Base-by-base conservation (phyloP, 2,329 filamentous ascomycete genomes). In the Xylariales sp. region DNA sequence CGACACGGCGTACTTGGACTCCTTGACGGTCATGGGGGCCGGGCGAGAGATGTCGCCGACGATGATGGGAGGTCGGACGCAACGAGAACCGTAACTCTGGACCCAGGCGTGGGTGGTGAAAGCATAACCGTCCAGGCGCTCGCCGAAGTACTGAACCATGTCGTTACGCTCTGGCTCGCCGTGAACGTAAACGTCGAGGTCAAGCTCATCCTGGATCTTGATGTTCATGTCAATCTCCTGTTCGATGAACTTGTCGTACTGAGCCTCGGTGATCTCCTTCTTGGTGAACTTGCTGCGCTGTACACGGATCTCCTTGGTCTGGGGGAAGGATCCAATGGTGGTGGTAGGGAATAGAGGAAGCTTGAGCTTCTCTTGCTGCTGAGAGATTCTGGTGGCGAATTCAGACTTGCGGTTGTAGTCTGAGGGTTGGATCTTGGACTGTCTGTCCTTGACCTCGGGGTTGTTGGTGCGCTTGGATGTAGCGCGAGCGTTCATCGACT, bases 131-230 rank as follows among this genome's bases (percentile, higher is more conserved):
- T 97, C 90, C 72, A 99, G 89, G 79, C 93, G 92, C 90, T 99
- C 96, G 84, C 96, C 96, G 78, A 99, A 99, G 91, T 97, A 99
- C 85, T 99, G 96, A 62, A 99, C 96, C 96, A 99, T 99, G 90
- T 99, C 96, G 86, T 99, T 99, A 83, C 96, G 94, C 90, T 99
- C 96, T 69, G 96, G 96, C 89, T 99, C 96, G 81, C 96, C 96
- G 87, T 99, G 96, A 73, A 99, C 96, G 81, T 92, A 93, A 82
- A 99, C 96, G 77, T 99, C 96, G 63, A 99, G 91, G 82, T 90
- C 94, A 78, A 99, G 94, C 86, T 98, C 96, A 79, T 98, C 94
- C 86, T 99, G 96, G 83, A 98, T 93, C 87, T 94, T 93, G 84
- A 99, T 89, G 80, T 95, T 93, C 71, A 97, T 91, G 78, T 93